Percentiles rank a stretch among this genome's conserved stretches.
Evolutionary conservation across 768 basidiomycete species (phyloP).

Genomic region (Cystofilobasidium capitatum): DNA sequence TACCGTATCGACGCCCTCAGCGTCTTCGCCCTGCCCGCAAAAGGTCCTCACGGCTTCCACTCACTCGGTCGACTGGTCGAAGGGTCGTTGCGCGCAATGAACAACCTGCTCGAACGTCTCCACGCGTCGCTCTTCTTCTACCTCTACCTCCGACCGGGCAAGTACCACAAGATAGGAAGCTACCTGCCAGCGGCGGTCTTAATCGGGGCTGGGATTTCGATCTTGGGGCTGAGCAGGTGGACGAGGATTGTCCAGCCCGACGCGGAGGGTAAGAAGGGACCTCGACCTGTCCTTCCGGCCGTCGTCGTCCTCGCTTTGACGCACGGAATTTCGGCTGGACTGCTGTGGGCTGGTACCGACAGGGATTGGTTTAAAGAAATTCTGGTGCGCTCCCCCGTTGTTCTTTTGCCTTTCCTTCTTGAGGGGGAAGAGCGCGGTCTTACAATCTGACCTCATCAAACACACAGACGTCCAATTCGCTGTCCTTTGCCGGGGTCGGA

Average conservation of each 20-base stretch:
- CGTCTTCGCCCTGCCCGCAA: slow-evolving; percentile 72
- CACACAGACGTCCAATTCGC: neutral
- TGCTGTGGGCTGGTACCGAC: slow-evolving; percentile 15
- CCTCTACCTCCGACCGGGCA: slow-evolving; percentile 54
- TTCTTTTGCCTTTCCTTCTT: neutral
- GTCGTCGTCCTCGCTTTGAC: slow-evolving; percentile 21
- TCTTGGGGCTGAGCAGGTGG: slow-evolving; percentile 70
- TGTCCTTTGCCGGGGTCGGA: neutral
- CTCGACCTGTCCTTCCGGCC: slow-evolving; percentile 26
- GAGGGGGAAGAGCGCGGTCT: neutral
- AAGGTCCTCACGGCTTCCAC: slow-evolving; percentile 91
- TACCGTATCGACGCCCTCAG: slow-evolving; percentile 93
- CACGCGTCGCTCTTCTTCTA: slow-evolving; percentile 99
- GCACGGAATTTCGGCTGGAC: slow-evolving; percentile 9
- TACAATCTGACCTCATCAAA: neutral
- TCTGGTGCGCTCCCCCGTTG: slow-evolving; percentile 13
- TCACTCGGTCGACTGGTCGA: slow-evolving; percentile 79
- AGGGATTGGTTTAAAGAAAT: slow-evolving; percentile 8
- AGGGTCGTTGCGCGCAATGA: slow-evolving; percentile 76
- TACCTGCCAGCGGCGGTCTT: slow-evolving; percentile 82
- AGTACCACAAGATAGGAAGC: slow-evolving; percentile 78
- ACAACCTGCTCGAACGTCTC: slow-evolving; percentile 88
- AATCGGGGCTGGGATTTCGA: slow-evolving; percentile 73
- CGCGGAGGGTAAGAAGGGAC: slow-evolving; percentile 43
- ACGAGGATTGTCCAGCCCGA: slow-evolving; percentile 4